phyloP scores from a whole-genome alignment of 1,139 yeast genomes.

The Pichia sp. region DNA sequence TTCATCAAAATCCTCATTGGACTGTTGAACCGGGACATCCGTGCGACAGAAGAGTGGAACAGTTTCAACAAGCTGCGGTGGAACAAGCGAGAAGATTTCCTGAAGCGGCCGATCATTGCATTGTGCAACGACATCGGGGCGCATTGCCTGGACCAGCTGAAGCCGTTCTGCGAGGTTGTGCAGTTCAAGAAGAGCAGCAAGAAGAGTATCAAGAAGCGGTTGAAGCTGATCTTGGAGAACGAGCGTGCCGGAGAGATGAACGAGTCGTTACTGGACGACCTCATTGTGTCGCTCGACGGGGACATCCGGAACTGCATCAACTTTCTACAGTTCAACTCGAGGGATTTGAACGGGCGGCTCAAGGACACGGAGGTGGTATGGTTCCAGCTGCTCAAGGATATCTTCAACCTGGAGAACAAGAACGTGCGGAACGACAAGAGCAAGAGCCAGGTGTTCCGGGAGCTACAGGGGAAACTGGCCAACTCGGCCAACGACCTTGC shows the following conservation, averaged over 20 bases:
- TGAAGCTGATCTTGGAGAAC: constrained; percentile 47
- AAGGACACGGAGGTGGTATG: constrained; percentile 59
- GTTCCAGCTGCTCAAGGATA: constrained; percentile 53
- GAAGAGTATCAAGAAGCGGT: constrained; percentile 43
- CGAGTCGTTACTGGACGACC: constrained; percentile 43
- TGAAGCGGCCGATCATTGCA: constrained; percentile 84
- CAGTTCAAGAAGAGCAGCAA: constrained; percentile 59
- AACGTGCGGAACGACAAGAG: constrained; percentile 32
- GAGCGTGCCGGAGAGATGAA: constrained; percentile 37
- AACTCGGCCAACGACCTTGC: constrained; percentile 48
- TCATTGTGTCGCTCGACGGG: constrained; percentile 71
- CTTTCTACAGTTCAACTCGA: constrained; percentile 63
- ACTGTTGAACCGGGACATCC: constrained; percentile 54
- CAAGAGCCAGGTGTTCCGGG: constrained; percentile 46
- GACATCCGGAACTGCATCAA: constrained; percentile 87
- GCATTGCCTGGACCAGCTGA: constrained; percentile 65
- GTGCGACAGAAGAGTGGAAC: constrained; percentile 40
- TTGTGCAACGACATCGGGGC: constrained; percentile 86
- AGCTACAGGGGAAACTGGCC: constrained; percentile 45
- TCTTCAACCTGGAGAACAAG: constrained; percentile 46
- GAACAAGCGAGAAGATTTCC: constrained; percentile 36
- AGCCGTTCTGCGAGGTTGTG: constrained; percentile 70
- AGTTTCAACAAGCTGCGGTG: constrained; percentile 23
- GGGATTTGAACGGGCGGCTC: constrained; percentile 18
- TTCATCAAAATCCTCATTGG: constrained; percentile 67